Evolutionary conservation across 2,329 filamentous ascomycete species (phyloP).

Genomic region (Pyrenophora seminiperda): DNA sequence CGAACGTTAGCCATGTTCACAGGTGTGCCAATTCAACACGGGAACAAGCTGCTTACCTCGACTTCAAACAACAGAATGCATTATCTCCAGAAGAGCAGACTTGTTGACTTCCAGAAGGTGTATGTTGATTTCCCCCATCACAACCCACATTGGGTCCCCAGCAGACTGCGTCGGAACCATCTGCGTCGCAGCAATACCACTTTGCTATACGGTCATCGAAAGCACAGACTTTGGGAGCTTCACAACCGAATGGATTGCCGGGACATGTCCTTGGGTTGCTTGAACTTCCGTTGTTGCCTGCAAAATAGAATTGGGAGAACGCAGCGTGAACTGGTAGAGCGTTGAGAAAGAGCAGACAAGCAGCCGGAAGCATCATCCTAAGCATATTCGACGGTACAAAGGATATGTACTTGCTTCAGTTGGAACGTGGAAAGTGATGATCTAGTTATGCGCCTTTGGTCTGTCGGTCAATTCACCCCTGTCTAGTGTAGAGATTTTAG

Average conservation of each 20-base stretch:
- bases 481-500: neutral
- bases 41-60: conserved; percentile 4
- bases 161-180: conserved; percentile 19
- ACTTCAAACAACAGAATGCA: conserved; percentile 24
- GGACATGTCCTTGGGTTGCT: conserved; percentile 9
- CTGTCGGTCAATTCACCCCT: neutral
- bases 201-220: conserved; percentile 20
- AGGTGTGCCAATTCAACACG: neutral
- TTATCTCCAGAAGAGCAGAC: conserved; percentile 12
- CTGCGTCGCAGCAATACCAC: conserved; percentile 28
- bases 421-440: neutral
- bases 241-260: conserved; percentile 14
- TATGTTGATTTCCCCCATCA: conserved; percentile 10
- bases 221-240: conserved; percentile 21
- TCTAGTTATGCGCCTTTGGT: neutral
- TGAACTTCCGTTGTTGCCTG: conserved; percentile 13
- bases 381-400: neutral
- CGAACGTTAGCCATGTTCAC: conserved; percentile 8
- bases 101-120: conserved; percentile 13
- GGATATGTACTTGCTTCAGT: neutral
- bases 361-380: neutral
- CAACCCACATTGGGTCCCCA: conserved; percentile 16
- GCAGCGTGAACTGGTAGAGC: conserved; percentile 2
- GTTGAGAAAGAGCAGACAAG: neutral
- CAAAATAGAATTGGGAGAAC: conserved; percentile 24